Conservation (phyloP, 352 stramenopile species). For the Phytophthora pistaciae region DNA sequence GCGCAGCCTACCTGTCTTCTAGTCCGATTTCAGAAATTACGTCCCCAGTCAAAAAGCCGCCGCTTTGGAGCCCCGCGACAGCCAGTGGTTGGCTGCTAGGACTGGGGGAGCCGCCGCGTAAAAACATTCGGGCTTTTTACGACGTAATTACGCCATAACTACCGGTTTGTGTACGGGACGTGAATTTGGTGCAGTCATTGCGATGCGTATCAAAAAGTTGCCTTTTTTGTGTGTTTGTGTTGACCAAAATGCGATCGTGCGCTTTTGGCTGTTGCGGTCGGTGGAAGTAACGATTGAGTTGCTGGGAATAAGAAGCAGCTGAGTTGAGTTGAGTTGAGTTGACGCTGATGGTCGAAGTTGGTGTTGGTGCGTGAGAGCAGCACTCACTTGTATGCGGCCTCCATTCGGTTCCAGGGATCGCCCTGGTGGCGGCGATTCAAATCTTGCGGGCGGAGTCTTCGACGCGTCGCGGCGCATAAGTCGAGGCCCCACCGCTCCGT, state of each 20-base stretch:
- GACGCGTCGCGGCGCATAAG: conserved; percentile 27
- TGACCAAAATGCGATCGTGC: neutral
- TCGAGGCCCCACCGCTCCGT: conserved; percentile 3
- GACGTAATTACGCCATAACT: conserved; percentile 18
- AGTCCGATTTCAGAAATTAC: conserved; percentile 91
- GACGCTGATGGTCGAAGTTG: conserved; percentile 3
- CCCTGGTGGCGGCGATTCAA: conserved; percentile 14
- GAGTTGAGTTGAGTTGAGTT: conserved; percentile 11
- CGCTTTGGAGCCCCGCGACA: conserved; percentile 41
- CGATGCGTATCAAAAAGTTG: neutral
- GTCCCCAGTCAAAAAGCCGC: conserved; percentile 29
- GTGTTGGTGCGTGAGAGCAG: neutral
- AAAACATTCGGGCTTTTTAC: conserved; percentile 27
- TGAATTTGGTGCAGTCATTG: neutral
- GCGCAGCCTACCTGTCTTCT: conserved; percentile 78
- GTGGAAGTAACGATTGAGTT: conserved; percentile 1
- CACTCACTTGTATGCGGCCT: neutral
- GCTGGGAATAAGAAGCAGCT: neutral
- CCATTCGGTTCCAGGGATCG: conserved; percentile 2
- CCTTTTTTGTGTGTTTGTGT: neutral
- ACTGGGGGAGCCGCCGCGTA: conserved; percentile 12
- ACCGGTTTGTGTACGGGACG: neutral
- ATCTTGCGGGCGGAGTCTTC: conserved; percentile 18
- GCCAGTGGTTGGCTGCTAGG: conserved; percentile 37
- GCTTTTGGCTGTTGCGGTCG: neutral